These are phyloP conservation scores for Phoma herbarum DNA, from an alignment of 2,329 filamentous ascomycete species.

Conservation along the genomic window DNA sequence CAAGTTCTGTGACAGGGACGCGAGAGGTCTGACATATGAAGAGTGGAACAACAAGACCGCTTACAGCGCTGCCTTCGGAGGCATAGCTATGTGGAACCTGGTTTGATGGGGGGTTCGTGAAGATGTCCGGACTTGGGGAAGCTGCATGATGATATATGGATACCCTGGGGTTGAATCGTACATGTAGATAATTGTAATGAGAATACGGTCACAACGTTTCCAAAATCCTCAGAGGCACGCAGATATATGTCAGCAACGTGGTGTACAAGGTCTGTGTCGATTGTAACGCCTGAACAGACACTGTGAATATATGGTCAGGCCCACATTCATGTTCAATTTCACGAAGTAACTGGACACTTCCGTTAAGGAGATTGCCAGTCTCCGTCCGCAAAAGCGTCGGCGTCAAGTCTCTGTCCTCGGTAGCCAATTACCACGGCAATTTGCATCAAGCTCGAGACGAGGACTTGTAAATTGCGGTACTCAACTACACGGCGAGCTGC, in stretches of 20 bases:
- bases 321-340: neutral
- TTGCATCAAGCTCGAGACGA: neutral
- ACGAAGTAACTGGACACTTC: neutral
- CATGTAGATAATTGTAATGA: slow-evolving; percentile 6
- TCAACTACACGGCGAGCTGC: neutral
- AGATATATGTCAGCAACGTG: neutral
- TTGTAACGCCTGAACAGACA: neutral
- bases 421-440: neutral
- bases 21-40: slow-evolving; percentile 59
- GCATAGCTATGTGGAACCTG: slow-evolving; percentile 65
- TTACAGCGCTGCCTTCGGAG: slow-evolving; percentile 54
- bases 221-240: too few species aligned
- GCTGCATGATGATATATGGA: neutral
- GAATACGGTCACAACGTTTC: neutral
- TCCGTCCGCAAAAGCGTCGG: neutral
- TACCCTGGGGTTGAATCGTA: slow-evolving; percentile 7
- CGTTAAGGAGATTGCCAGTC: too few species aligned
- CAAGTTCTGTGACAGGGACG: slow-evolving; percentile 60
- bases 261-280: neutral
- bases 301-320: neutral
- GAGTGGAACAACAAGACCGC: slow-evolving; percentile 51
- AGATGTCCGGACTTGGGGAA: neutral
- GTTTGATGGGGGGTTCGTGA: slow-evolving; percentile 39
- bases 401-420: neutral
- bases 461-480: neutral